These are phyloP conservation scores for Dictyostelium purpureum DNA, from an alignment of 78 protist genomes.

Conservation along the genomic window DNA sequence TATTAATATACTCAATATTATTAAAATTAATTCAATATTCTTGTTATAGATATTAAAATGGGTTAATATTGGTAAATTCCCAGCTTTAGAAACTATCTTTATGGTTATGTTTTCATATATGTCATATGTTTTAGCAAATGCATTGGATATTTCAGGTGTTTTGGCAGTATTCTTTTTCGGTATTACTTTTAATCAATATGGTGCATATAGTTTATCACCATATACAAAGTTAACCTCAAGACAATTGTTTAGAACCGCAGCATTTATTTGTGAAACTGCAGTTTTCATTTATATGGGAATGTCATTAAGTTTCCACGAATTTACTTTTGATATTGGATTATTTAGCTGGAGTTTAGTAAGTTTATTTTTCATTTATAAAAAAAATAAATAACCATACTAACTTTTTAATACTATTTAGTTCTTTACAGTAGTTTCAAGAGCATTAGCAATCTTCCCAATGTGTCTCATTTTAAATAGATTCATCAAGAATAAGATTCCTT, in stretches of 20 bases:
- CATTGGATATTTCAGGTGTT: conserved; percentile 64
- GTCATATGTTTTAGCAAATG: conserved; percentile 56
- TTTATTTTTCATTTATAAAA: not conserved
- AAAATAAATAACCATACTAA: not conserved
- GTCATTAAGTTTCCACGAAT: conserved; percentile 19
- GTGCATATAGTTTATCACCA: conserved; percentile 74
- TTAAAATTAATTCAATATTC: no score
- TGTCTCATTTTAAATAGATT: conserved; percentile 32
- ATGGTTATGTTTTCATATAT: conserved; percentile 76
- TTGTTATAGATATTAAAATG: conserved; percentile 15
- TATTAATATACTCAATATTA: not conserved
- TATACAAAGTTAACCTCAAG: conserved; percentile 61
- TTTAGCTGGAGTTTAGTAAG: conserved; percentile 62
- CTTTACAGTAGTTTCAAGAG: conserved; percentile 34
- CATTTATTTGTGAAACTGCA: conserved; percentile 82
- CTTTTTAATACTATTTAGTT: not conserved
- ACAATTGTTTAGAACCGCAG: conserved; percentile 75
- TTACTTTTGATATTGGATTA: conserved; percentile 38
- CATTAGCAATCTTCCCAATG: conserved; percentile 67
- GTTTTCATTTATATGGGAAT: conserved; percentile 85
- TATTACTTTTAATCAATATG: conserved; percentile 79
- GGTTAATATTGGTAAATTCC: conserved; percentile 63
- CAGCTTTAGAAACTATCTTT: conserved; percentile 65
- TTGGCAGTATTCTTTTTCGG: conserved; percentile 85
- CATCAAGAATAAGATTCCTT: conserved; percentile 39